Evolutionary conservation across 495 filamentous ascomycete species (phyloP).

Genomic region (Immersiella caudata): DNA sequence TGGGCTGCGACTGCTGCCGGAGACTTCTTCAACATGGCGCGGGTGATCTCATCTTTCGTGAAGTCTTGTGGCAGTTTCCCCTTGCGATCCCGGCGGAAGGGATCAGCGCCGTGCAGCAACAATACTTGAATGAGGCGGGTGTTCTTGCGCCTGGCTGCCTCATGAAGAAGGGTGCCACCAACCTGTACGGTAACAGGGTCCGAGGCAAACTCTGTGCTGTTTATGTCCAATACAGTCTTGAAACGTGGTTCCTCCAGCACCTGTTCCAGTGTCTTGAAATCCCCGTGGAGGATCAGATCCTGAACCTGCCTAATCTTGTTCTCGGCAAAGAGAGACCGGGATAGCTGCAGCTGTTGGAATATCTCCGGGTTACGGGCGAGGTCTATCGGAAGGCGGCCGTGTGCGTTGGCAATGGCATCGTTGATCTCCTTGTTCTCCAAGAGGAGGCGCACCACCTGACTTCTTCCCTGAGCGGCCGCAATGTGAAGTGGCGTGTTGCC

Average conservation of each 20-base stretch:
- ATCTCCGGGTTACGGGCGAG: slow-evolving; percentile 89
- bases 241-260: slow-evolving; percentile 82
- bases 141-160: slow-evolving; percentile 87
- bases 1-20: slow-evolving; percentile 94
- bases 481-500: slow-evolving; percentile 93
- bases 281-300: slow-evolving; percentile 65
- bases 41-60: slow-evolving; percentile 90
- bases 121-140: slow-evolving; percentile 83
- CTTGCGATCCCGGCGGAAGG: slow-evolving; percentile 90
- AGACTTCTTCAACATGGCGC: slow-evolving; percentile 85
- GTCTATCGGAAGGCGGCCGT: slow-evolving; percentile 84
- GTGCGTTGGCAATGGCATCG: slow-evolving; percentile 87
- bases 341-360: slow-evolving; percentile 91
- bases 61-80: slow-evolving; percentile 96
- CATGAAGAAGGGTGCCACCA: slow-evolving; percentile 89
- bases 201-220: slow-evolving; percentile 82
- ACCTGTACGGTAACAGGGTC: slow-evolving; percentile 72
- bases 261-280: slow-evolving; percentile 77
- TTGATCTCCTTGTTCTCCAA: slow-evolving; percentile 81
- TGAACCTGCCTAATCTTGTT: slow-evolving; percentile 81
- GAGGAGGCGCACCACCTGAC: slow-evolving; percentile 75
- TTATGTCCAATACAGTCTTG: slow-evolving; percentile 84
- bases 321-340: slow-evolving; percentile 88
- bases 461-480: slow-evolving; percentile 78
- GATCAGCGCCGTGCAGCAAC: slow-evolving; percentile 94